Evolutionary conservation across 2,329 filamentous ascomycete species (phyloP).

Genomic region (Fusarium solani-melongenae): DNA sequence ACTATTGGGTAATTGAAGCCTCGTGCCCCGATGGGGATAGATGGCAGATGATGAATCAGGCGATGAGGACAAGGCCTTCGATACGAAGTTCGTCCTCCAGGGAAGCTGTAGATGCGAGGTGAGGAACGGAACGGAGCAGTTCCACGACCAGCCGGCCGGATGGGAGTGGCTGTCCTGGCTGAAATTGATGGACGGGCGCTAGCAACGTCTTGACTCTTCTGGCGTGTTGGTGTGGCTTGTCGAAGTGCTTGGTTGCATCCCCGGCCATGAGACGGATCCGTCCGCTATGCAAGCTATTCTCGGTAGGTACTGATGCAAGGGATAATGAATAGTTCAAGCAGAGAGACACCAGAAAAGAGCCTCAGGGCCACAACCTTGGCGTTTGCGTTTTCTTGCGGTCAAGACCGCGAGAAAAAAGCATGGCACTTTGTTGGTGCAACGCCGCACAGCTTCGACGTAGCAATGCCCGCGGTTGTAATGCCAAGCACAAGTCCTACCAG

Average conservation of each 20-base stretch:
- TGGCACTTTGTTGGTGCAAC: slow-evolving; percentile 11
- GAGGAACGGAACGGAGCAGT: slow-evolving; percentile 20
- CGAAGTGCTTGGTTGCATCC: slow-evolving; percentile 1
- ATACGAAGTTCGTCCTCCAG: background rate
- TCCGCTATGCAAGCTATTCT: slow-evolving; percentile 21
- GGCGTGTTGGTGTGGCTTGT: slow-evolving; percentile 23
- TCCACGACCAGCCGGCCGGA: slow-evolving; percentile 7
- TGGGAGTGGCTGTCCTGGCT: slow-evolving; percentile 2
- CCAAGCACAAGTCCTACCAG: slow-evolving; percentile 10
- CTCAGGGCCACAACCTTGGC: background rate
- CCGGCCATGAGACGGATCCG: background rate
- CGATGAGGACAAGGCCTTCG: slow-evolving; percentile 1
- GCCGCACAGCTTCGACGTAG: slow-evolving; percentile 19
- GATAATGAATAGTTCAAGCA: slow-evolving; percentile 25
- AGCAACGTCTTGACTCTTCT: slow-evolving; percentile 34
- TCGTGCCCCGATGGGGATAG: slow-evolving; percentile 11
- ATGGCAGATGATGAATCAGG: slow-evolving; percentile 27
- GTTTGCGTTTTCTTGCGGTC: background rate
- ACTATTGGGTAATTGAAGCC: slow-evolving; percentile 19
- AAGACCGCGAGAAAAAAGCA: background rate
- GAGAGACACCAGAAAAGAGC: slow-evolving; percentile 6
- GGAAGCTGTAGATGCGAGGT: background rate
- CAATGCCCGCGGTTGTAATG: slow-evolving; percentile 1
- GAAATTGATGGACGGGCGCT: slow-evolving; percentile 33
- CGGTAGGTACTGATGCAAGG: slow-evolving; percentile 10